Evolutionary conservation across 345 rosid species (phyloP).

Genomic region (Excoecaria cochinchinensis): DNA sequence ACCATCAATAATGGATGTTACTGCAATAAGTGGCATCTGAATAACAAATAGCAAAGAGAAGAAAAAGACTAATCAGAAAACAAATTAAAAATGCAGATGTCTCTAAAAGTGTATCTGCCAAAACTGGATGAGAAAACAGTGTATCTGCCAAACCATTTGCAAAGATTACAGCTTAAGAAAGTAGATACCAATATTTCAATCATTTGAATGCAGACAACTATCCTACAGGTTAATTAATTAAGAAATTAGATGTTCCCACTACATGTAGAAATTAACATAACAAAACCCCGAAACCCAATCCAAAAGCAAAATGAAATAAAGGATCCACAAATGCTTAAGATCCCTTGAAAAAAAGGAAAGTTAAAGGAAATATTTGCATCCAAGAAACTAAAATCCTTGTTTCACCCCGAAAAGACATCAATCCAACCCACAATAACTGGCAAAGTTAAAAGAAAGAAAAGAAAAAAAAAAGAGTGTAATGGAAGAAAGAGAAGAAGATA

Average conservation of each 20-base stretch:
- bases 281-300: neutral
- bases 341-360: neutral
- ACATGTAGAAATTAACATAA: no score
- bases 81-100: neutral
- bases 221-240: neutral
- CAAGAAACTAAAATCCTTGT: neutral
- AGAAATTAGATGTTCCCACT: neutral
- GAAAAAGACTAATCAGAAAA: neutral
- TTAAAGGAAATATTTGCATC: neutral
- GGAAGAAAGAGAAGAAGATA: neutral
- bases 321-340: neutral
- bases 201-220: neutral
- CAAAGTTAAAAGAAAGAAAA: neutral
- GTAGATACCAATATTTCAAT: neutral
- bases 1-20: constrained; percentile 34
- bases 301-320: neutral
- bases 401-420: neutral
- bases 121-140: neutral
- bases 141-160: neutral
- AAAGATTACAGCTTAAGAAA: neutral
- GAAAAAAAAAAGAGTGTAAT: neutral
- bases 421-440: neutral
- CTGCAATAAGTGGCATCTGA: constrained; percentile 43
- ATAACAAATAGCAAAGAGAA: constrained; percentile 4
- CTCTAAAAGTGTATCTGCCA: no score